These are phyloP conservation scores for Penicillium paxilli DNA, from an alignment of 495 filamentous ascomycete genomes.

Conservation along the genomic window DNA sequence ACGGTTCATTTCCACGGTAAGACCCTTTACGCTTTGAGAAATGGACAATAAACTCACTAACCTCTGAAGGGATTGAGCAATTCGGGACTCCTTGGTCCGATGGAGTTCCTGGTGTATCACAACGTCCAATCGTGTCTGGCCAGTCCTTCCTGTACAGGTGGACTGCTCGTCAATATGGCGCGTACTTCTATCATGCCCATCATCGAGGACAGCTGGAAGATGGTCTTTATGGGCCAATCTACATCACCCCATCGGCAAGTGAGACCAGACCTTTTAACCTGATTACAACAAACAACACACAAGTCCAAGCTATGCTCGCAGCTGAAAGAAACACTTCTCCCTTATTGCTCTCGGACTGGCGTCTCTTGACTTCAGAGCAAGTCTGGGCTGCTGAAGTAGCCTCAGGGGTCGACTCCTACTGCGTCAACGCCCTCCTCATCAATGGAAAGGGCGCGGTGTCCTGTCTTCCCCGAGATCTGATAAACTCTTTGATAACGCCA, in stretches of 20 bases:
- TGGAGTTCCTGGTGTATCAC: slow-evolving; percentile 53
- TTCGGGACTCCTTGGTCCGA: slow-evolving; percentile 49
- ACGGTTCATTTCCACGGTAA: slow-evolving; percentile 56
- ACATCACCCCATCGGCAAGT: slow-evolving; percentile 36
- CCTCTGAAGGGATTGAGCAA: slow-evolving; percentile 34
- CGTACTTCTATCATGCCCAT: slow-evolving; percentile 54
- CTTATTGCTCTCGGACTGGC: slow-evolving; percentile 57
- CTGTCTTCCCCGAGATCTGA: slow-evolving; percentile 39
- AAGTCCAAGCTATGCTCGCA: slow-evolving; percentile 42
- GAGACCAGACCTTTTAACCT: slow-evolving; percentile 44
- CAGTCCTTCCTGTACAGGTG: slow-evolving; percentile 51
- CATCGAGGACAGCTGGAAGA: slow-evolving; percentile 52
- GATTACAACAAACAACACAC: slow-evolving; percentile 38
- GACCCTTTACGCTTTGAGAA: background rate
- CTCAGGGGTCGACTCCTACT: slow-evolving; percentile 40
- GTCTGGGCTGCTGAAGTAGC: slow-evolving; percentile 37
- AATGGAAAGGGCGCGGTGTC: slow-evolving; percentile 55
- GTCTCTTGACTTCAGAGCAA: slow-evolving; percentile 49
- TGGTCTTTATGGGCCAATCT: slow-evolving; percentile 54
- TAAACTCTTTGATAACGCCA: slow-evolving; percentile 34
- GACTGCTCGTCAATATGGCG: slow-evolving; percentile 29
- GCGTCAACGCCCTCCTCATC: slow-evolving; percentile 53
- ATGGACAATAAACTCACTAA: background rate
- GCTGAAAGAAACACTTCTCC: slow-evolving; percentile 47
- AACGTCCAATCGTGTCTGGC: slow-evolving; percentile 45